These are phyloP conservation scores for Suillus hirtellus DNA, from an alignment of 768 basidiomycete genomes.

Conservation along the genomic window DNA sequence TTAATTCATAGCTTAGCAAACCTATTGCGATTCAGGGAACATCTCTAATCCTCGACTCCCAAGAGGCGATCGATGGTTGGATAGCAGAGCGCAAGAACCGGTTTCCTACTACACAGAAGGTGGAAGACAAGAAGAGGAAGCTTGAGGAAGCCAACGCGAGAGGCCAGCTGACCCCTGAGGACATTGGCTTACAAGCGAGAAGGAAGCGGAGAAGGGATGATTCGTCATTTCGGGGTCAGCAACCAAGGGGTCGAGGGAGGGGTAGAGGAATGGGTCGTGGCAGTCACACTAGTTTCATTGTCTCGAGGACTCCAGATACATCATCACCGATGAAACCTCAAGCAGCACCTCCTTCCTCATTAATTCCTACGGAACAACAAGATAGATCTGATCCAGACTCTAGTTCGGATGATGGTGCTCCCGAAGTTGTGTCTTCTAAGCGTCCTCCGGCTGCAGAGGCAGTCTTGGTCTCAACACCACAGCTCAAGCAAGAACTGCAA, in stretches of 20 bases:
- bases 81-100: conserved; percentile 84
- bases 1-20: conserved; percentile 47
- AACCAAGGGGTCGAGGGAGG: conserved; percentile 20
- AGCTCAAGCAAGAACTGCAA: conserved; percentile 13
- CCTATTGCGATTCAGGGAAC: conserved; percentile 79
- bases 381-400: conserved; percentile 26
- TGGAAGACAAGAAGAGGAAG: conserved; percentile 82
- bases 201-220: conserved; percentile 45
- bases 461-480: conserved; percentile 3
- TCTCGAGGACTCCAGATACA: not conserved
- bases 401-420: conserved; percentile 45
- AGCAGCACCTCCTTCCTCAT: not conserved
- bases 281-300: not conserved
- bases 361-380: not conserved
- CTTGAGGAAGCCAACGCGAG: conserved; percentile 76
- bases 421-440: conserved; percentile 64
- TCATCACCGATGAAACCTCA: not conserved
- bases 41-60: conserved; percentile 70
- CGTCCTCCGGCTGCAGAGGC: conserved; percentile 16
- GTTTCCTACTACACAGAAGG: conserved; percentile 71
- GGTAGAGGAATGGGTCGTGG: conserved; percentile 34
- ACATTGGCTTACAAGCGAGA: conserved; percentile 39
- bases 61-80: conserved; percentile 83
- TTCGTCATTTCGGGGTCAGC: conserved; percentile 13
- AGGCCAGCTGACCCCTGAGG: conserved; percentile 64